These are phyloP conservation scores for Ascoidea tarda DNA, from an alignment of 805 yeast species.

Conservation along the genomic window DNA sequence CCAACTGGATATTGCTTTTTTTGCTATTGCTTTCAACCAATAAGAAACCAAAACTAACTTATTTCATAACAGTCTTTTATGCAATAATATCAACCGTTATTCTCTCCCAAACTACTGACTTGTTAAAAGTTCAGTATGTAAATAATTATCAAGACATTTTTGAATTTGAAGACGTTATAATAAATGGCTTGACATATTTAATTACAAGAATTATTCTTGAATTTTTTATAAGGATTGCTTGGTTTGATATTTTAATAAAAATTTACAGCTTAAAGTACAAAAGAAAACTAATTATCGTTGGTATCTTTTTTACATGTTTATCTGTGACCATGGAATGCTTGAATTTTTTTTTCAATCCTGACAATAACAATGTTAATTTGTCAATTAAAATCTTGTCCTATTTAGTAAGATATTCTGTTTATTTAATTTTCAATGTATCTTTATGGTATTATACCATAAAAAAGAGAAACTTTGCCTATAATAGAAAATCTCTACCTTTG, in stretches of 20 bases:
- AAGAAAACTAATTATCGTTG: not conserved
- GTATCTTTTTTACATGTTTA: not conserved
- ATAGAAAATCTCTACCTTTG: not conserved
- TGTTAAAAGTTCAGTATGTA: slow-evolving; percentile 5
- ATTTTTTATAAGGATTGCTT: slow-evolving; percentile 2
- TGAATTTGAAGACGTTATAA: slow-evolving; percentile 1
- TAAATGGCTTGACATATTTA: not conserved
- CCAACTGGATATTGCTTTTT: slow-evolving; percentile 8
- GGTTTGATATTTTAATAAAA: slow-evolving; percentile 6
- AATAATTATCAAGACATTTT: slow-evolving; percentile 6
- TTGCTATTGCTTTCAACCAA: slow-evolving; percentile 5
- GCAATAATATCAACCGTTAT: slow-evolving; percentile 4
- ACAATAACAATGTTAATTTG: not conserved
- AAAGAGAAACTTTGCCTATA: slow-evolving; percentile 3
- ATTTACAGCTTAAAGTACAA: not conserved
- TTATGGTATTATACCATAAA: slow-evolving; percentile 1
- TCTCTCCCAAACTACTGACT: slow-evolving; percentile 5
- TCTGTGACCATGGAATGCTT: not conserved
- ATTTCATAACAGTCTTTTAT: slow-evolving; percentile 7
- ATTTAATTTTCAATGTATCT: not conserved
- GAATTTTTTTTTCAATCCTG: not conserved
- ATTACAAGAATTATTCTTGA: slow-evolving; percentile 2
- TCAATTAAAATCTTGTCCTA: slow-evolving; percentile 2
- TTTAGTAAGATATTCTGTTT: slow-evolving; percentile 1
- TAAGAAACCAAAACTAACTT: not conserved